Evolutionary conservation across 306 rosid genomes (phyloP), one percentile per base, ranked within the genome.

Genomic region (Cucumis hystrix): DNA sequence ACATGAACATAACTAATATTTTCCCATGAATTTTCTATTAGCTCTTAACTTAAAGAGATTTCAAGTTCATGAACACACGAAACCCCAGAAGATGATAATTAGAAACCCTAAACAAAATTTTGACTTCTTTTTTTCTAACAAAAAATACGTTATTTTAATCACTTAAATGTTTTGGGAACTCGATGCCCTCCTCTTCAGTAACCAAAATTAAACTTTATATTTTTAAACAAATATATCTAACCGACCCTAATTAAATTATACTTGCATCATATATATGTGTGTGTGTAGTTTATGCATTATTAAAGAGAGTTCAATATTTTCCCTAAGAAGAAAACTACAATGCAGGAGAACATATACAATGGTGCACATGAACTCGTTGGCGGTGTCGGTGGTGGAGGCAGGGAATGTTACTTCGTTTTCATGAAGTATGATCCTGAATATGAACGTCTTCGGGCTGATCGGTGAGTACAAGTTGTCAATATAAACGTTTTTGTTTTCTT

Each of bases 361-460:
- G 62, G 47, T 4, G 52, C 17, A 14, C 2, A 88, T 85, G 16
- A 47, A 1, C 16, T 65, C 4, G 92, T 30, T 3, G 63, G 15
- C 64, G 52, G 52, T 0, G 18, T 6, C 0, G 55, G 55, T 0
- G 4, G 90, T 87, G 3, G 37, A 33, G 98, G 90, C 66, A 43
- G 60, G 4, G 97, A 91, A 79, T 81, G 90, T 18, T 89, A 90
- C 88, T 94, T 87, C 64, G 96, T 94, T 77, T 90, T 94, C 88
- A 84, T 94, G 97, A 91, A 79, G 86, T 91, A 87, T 30, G 98
- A 94, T 90, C 94, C 94, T 20, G 88, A 91, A 77, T 91, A 94
- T 70, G 89, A 87, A 67, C 88, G 88, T 71, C 96, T 94, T 81
- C 84, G 83, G 64, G 83, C 93, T 65, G 83, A 90, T 83, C 87